Conservation (phyloP, 2,329 filamentous ascomycete species). For the Aspergillus brasiliensis region DNA sequence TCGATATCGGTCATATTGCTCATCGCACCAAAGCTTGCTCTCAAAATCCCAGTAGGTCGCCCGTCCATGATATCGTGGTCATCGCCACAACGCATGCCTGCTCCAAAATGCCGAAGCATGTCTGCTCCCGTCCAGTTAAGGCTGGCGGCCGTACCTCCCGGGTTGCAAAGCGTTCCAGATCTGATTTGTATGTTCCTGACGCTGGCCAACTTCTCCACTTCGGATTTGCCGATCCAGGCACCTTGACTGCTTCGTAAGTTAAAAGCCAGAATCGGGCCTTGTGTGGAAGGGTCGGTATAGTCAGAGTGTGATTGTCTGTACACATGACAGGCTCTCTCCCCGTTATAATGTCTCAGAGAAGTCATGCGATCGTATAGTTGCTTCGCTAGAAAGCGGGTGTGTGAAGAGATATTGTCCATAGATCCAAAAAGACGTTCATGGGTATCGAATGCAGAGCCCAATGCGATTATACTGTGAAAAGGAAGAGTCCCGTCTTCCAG, state of each 20-base stretch:
- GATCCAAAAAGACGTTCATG: conserved; percentile 71
- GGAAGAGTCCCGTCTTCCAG: conserved; percentile 91
- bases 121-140: conserved; percentile 78
- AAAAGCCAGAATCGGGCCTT: conserved; percentile 80
- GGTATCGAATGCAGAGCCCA: conserved; percentile 71
- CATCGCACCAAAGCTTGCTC: conserved; percentile 88
- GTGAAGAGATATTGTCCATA: conserved; percentile 68
- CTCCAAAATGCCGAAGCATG: conserved; percentile 79
- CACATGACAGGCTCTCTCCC: conserved; percentile 63
- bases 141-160: conserved; percentile 75
- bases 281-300: conserved; percentile 49
- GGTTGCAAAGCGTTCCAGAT: conserved; percentile 89
- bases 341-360: conserved; percentile 69
- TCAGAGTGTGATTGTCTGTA: conserved; percentile 54
- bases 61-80: conserved; percentile 80
- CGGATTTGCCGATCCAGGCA: conserved; percentile 75
- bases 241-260: conserved; percentile 72
- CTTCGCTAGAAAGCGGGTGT: conserved; percentile 67
- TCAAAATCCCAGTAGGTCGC: conserved; percentile 84
- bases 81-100: conserved; percentile 80
- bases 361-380: conserved; percentile 62
- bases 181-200: conserved; percentile 80
- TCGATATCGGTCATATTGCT: conserved; percentile 75
- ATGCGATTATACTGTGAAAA: conserved; percentile 84
- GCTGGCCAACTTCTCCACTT: conserved; percentile 83